Base-by-base conservation (phyloP, 441 rosid species). In the Corymbia citriodora region DNA sequence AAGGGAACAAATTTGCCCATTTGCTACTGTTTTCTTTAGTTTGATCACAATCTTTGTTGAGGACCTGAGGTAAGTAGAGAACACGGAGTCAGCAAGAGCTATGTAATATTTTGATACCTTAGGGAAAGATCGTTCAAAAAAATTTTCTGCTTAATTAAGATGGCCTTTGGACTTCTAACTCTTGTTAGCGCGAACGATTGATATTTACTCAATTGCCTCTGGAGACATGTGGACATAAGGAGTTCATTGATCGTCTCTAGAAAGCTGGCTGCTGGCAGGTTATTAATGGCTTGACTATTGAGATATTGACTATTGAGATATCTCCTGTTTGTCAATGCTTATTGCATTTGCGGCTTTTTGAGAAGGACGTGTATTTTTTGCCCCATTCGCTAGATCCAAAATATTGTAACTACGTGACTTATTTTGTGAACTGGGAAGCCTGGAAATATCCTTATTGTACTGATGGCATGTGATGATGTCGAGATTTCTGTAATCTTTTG, bases 391-490 rank as follows among this genome's bases (percentile, higher is more conserved):
- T 85, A 79, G 50, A 45, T 79, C 86, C 86, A 48, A 45, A 79
- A 45, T 45, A 45, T 79, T 79, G n/a, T 45, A 79, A 23, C 52
- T 79, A 79, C 53, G 16, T 45, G 52, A 45, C 86, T 79, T 79
- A 79, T 79, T 83, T 57, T 87, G 45, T 85, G 52, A 63, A 48
- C 50, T 79, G n/a, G 85, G 86, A 54, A 85, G 79, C 53, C 33
- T 91, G 87, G 19, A 90, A 59, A 81, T 52, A 59, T 90, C 72
- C 50, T 63, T 92, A 89, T 89, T 72, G 68, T 87, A 49, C 91
- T 93, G 88, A 86, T 93, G 90, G 86, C 91, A 52, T 90, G 89
- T 91, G 93, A 91, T 90, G 90, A 90, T 90, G 89, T 79, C 91
- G 85, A 90, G 91, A 87, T 92, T 89, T 88, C 88, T 87, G 87